Conservation (phyloP, 75 land plant species). For the Pseudotsuga menziesii region DNA sequence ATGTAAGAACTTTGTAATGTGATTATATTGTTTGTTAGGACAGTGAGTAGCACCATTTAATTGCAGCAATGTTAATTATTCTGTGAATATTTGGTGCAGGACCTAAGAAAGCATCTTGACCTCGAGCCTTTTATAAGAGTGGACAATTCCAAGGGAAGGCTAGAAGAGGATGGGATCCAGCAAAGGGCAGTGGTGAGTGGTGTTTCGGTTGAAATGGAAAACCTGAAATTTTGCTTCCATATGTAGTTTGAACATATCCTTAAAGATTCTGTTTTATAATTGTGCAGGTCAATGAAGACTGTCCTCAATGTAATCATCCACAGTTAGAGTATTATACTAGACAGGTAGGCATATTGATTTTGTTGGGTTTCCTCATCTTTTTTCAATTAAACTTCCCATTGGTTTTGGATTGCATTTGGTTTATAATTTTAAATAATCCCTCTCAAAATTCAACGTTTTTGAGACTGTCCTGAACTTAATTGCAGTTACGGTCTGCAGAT, state of each 20-base stretch:
- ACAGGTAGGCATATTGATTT: slow-evolving; percentile 30
- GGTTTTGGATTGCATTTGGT: not conserved
- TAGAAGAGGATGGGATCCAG: slow-evolving; percentile 8
- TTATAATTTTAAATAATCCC: not conserved
- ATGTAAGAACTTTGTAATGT: too few species aligned
- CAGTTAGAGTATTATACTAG: slow-evolving; percentile 63
- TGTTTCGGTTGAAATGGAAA: not conserved
- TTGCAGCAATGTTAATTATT: not conserved
- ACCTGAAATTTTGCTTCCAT: not conserved
- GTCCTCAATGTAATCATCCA: slow-evolving; percentile 51
- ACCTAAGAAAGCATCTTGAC: slow-evolving; percentile 28
- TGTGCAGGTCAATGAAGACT: slow-evolving; percentile 55
- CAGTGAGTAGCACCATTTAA: not conserved
- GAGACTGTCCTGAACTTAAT: not conserved
- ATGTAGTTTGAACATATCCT: not conserved
- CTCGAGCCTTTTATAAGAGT: slow-evolving; percentile 22
- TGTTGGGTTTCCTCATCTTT: not conserved
- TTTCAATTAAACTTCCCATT: not conserved
- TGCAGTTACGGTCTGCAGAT: slow-evolving; percentile 78
- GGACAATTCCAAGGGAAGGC: not conserved
- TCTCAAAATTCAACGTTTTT: not conserved
- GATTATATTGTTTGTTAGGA: not conserved
- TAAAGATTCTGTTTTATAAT: slow-evolving; percentile 5
- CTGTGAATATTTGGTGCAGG: slow-evolving; percentile 10
- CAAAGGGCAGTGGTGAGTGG: slow-evolving; percentile 21